Conservation (phyloP, 768 basidiomycete species). For the Kwoniella dejecticola region DNA sequence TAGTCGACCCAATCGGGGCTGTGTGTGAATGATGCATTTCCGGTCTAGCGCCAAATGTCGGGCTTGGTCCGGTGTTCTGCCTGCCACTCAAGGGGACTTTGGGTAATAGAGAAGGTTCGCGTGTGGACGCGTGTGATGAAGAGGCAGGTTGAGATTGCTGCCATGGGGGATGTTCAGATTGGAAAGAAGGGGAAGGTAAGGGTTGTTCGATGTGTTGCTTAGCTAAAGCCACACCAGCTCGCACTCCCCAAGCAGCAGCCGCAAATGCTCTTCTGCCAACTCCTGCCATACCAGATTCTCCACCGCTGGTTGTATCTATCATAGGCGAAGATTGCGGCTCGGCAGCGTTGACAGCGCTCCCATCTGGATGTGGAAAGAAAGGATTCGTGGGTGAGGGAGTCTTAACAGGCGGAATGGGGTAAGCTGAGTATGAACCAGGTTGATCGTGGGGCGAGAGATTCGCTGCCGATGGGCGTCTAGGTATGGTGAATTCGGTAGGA, state of each 20-base stretch:
- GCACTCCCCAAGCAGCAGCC: constrained; percentile 63
- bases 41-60: constrained; percentile 8
- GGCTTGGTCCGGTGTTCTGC: constrained; percentile 9
- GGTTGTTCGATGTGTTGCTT: constrained; percentile 14
- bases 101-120: constrained; percentile 29
- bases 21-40: constrained; percentile 13
- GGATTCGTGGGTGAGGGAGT: constrained; percentile 55
- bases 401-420: constrained; percentile 53
- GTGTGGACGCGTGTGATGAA: constrained; percentile 8
- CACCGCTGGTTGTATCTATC: constrained; percentile 41
- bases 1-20: constrained; percentile 6
- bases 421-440: constrained; percentile 47
- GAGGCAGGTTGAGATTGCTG: constrained; percentile 12
- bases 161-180: not conserved
- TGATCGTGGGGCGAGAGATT: constrained; percentile 27
- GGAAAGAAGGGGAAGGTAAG: constrained; percentile 1
- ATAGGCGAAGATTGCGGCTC: constrained; percentile 21
- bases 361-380: constrained; percentile 61
- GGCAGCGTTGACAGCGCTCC: constrained; percentile 49
- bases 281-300: constrained; percentile 70
- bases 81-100: constrained; percentile 25
- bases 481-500: constrained; percentile 11
- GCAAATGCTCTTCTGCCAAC: constrained; percentile 81
- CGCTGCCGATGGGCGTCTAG: constrained; percentile 31
- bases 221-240: constrained; percentile 40